These are phyloP conservation scores for Aspergillus biplanus DNA, from an alignment of 495 filamentous ascomycete species.

Conservation along the genomic window DNA sequence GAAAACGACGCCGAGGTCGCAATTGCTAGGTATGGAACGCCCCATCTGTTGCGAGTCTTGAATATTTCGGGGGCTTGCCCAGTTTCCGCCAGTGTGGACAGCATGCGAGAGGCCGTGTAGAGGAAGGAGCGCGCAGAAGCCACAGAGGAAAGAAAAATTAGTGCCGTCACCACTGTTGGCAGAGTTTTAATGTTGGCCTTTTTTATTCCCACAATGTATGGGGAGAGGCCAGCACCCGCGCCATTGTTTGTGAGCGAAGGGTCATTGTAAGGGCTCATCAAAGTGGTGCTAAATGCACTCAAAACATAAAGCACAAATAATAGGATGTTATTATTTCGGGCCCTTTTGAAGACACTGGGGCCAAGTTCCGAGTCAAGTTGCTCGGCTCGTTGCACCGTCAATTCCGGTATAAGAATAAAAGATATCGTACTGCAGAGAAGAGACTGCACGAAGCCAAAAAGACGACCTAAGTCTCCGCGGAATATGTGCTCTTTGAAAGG, in stretches of 20 bases:
- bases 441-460: conserved; percentile 72
- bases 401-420: conserved; percentile 59
- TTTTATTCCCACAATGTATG: conserved; percentile 39
- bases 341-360: conserved; percentile 28
- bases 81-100: conserved; percentile 51
- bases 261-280: conserved; percentile 61
- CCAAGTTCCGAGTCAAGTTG: conserved; percentile 42
- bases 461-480: conserved; percentile 62
- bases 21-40: conserved; percentile 54
- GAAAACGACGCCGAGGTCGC: conserved; percentile 43
- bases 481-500: conserved; percentile 68
- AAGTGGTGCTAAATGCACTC: conserved; percentile 58
- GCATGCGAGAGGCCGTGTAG: conserved; percentile 56
- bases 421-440: conserved; percentile 57
- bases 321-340: conserved; percentile 29
- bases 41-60: conserved; percentile 43
- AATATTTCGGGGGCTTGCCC: conserved; percentile 51
- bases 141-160: conserved; percentile 75
- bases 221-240: conserved; percentile 49
- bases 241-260: conserved; percentile 52
- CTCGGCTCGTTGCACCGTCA: conserved; percentile 57
- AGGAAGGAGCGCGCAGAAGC: conserved; percentile 67
- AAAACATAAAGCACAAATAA: conserved; percentile 63
- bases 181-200: conserved; percentile 58
- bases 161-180: conserved; percentile 65